Conservation (phyloP, 768 basidiomycete species). For the Mycena belliarum region DNA sequence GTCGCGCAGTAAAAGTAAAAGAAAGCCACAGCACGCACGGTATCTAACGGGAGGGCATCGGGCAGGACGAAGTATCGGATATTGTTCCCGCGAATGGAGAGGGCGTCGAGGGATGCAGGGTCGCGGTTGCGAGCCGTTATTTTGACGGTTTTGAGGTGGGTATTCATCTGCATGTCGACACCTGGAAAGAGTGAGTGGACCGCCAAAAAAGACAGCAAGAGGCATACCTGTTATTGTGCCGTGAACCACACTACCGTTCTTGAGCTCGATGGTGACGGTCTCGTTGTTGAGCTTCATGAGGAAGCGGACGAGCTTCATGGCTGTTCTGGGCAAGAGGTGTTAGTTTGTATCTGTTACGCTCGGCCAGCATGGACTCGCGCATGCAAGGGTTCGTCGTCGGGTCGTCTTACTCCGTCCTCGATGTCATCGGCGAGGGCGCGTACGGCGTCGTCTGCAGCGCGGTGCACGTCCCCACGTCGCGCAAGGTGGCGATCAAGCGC, state of each 20-base stretch:
- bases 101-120: constrained; percentile 80
- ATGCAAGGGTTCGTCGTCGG: constrained; percentile 52
- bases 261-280: constrained; percentile 96
- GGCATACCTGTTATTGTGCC: constrained; percentile 90
- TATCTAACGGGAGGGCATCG: constrained; percentile 94
- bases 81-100: constrained; percentile 96
- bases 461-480: constrained; percentile 71
- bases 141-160: constrained; percentile 96
- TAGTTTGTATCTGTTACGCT: background rate
- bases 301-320: constrained; percentile 45
- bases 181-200: constrained; percentile 46
- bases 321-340: background rate
- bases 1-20: background rate
- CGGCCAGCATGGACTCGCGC: constrained; percentile 22
- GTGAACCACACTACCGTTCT: constrained; percentile 93
- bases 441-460: constrained; percentile 92
- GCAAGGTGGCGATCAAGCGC: constrained; percentile 94
- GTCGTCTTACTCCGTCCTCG: constrained; percentile 67
- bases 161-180: constrained; percentile 99
- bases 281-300: constrained; percentile 99
- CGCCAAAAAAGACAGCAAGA: constrained; percentile 27
- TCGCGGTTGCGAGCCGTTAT: constrained; percentile 92
- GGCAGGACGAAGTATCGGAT: constrained; percentile 97
- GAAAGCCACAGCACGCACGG: constrained; percentile 31
- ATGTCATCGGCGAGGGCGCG: constrained; percentile 92